Evolutionary conservation across 2,329 filamentous ascomycete genomes (phyloP).

Genomic region (Sporothrix globosa): DNA sequence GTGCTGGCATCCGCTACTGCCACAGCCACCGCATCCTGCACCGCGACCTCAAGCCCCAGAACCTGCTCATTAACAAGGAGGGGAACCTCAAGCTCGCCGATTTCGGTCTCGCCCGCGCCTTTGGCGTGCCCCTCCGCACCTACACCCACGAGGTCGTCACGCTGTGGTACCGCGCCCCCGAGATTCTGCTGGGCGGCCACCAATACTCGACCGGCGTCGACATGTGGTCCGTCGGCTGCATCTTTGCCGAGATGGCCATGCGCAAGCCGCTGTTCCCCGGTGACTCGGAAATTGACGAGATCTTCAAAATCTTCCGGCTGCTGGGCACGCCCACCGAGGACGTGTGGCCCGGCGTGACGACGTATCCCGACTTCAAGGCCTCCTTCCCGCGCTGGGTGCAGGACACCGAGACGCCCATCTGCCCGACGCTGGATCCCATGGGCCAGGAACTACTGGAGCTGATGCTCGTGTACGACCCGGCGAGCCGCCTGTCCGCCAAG

Average conservation of each 20-base stretch:
- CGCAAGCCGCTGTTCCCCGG: constrained; percentile 86
- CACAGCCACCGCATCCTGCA: constrained; percentile 83
- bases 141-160: constrained; percentile 94
- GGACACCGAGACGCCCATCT: constrained; percentile 64
- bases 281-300: constrained; percentile 89
- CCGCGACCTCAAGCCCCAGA: constrained; percentile 84
- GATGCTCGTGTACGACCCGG: constrained; percentile 82
- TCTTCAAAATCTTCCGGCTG: constrained; percentile 89
- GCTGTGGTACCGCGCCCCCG: constrained; percentile 84
- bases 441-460: constrained; percentile 67
- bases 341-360: constrained; percentile 83
- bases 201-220: constrained; percentile 93
- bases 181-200: constrained; percentile 82
- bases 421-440: constrained; percentile 69
- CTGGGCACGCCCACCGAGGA: constrained; percentile 80
- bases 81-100: constrained; percentile 85
- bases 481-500: constrained; percentile 82
- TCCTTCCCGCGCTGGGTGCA: constrained; percentile 86
- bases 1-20: constrained; percentile 80
- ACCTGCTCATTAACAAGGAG: constrained; percentile 80
- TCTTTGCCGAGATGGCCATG: constrained; percentile 92
- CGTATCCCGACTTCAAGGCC: constrained; percentile 85
- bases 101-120: constrained; percentile 84
- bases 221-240: constrained; percentile 90
- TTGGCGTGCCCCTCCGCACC: constrained; percentile 83